Evolutionary conservation across 768 basidiomycete genomes (phyloP).

Genomic region (Tulasnella sp.): DNA sequence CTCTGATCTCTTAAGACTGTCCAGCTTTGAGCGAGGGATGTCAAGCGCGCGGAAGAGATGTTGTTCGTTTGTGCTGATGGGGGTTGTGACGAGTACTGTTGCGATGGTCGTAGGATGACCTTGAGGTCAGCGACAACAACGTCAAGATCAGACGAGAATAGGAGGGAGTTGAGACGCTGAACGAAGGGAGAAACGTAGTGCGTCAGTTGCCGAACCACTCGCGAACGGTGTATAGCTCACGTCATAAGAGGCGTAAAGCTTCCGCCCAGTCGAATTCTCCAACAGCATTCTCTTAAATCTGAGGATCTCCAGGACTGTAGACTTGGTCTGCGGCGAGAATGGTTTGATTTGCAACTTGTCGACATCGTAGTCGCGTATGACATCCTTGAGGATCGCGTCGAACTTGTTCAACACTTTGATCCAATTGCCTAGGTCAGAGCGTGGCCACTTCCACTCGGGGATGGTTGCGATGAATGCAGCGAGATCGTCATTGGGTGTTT

Average conservation of each 20-base stretch:
- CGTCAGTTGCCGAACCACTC: conserved; percentile 7
- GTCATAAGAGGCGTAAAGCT: conserved; percentile 93
- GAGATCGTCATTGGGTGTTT: conserved; percentile 59
- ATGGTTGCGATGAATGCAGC: conserved; percentile 53
- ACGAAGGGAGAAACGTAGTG: conserved; percentile 7
- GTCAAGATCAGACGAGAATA: conserved; percentile 82
- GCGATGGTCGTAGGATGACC: conserved; percentile 80
- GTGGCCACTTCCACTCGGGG: conserved; percentile 83
- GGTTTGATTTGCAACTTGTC: conserved; percentile 69
- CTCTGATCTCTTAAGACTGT: conserved; percentile 69
- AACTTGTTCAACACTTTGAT: conserved; percentile 92
- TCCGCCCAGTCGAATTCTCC: conserved; percentile 96
- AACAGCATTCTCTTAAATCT: conserved; percentile 79
- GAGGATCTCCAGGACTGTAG: conserved; percentile 66
- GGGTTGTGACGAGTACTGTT: conserved; percentile 85
- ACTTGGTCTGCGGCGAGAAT: conserved; percentile 66
- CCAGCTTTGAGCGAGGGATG: conserved; percentile 77
- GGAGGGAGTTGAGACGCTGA: conserved; percentile 79
- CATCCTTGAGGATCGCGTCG: conserved; percentile 72
- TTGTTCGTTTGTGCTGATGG: conserved; percentile 72
- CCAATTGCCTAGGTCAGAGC: conserved; percentile 96
- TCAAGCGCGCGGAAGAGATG: conserved; percentile 67
- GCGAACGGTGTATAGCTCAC: conserved; percentile 37
- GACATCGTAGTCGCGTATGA: conserved; percentile 74
- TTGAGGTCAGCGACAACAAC: conserved; percentile 72